Conservation (phyloP, 345 rosid genomes). For the Ceriops decandra region DNA sequence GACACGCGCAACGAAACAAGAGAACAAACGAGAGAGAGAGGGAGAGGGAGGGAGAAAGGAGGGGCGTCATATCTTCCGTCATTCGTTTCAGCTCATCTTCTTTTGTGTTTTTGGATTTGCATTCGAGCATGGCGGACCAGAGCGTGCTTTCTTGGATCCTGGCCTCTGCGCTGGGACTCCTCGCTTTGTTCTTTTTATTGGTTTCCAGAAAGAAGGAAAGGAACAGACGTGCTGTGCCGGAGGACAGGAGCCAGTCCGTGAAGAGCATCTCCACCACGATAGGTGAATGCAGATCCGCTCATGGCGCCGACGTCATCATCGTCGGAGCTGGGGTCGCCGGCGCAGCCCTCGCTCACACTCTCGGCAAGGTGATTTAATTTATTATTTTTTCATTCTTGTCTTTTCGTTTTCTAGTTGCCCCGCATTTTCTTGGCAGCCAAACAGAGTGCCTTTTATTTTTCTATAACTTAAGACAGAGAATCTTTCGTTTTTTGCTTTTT, state of each 20-base stretch:
- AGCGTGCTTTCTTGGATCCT: conserved; percentile 18
- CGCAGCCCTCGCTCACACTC: conserved; percentile 27
- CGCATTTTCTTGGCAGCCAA: conserved; percentile 1
- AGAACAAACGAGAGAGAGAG: not conserved
- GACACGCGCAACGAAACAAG: too few relatives aligned
- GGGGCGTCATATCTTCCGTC: not conserved
- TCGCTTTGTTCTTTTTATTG: conserved; percentile 6
- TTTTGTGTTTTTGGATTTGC: not conserved
- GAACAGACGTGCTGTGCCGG: not conserved
- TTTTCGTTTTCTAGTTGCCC: not conserved
- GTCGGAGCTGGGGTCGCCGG: conserved; percentile 31
- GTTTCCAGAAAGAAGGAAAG: conserved; percentile 1
- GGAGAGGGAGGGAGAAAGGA: not conserved
- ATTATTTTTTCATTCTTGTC: not conserved
- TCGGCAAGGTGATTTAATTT: conserved; percentile 20
- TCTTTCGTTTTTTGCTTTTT: not conserved
- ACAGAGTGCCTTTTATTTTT: not conserved
- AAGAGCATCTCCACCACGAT: conserved; percentile 2
- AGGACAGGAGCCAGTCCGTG: conserved; percentile 4
- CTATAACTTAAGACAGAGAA: not conserved
- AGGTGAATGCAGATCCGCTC: conserved; percentile 22
- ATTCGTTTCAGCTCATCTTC: not conserved
- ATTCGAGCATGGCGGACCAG: conserved; percentile 18
- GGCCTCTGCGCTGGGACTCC: conserved; percentile 6
- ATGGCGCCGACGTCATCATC: conserved; percentile 12